Percentiles rank a stretch among this genome's conserved stretches.
These are phyloP conservation scores for Pseudonitzschia delicatissima DNA, from an alignment of 108 stramenopile genomes.

Conservation along the genomic window DNA sequence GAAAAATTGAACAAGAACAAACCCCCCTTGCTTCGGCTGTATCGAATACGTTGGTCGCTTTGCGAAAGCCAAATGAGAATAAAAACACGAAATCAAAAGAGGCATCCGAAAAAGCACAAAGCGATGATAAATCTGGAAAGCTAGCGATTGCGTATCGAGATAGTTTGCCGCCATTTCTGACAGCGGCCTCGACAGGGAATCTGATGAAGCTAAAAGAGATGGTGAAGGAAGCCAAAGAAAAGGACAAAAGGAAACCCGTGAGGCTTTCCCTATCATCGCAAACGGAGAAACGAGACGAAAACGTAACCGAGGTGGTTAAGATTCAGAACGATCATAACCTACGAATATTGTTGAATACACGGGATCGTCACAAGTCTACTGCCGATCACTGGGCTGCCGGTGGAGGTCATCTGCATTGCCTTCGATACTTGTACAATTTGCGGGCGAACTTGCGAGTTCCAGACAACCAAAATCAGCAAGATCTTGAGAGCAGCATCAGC, in stretches of 20 bases:
- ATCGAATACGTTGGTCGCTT: too few relatives aligned
- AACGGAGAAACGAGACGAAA: not conserved
- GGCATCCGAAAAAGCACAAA: not conserved
- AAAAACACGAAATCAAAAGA: slow-evolving; percentile 6
- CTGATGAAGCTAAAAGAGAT: slow-evolving; percentile 26
- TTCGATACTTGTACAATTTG: slow-evolving; percentile 49
- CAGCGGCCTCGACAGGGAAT: slow-evolving; percentile 70
- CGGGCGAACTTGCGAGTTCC: not conserved
- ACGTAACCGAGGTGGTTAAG: not conserved
- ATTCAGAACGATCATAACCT: slow-evolving; percentile 9
- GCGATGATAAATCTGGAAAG: slow-evolving; percentile 40
- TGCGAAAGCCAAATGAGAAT: not conserved
- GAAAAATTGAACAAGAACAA: slow-evolving; percentile 34
- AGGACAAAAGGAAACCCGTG: too few relatives aligned
- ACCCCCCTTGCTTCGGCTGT: too few relatives aligned
- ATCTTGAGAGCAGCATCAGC: not conserved
- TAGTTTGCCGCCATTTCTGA: slow-evolving; percentile 65
- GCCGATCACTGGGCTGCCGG: slow-evolving; percentile 89
- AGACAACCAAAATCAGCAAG: not conserved
- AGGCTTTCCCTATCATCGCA: too few relatives aligned
- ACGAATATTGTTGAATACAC: slow-evolving; percentile 32
- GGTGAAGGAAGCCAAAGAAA: slow-evolving; percentile 18
- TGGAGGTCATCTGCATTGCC: slow-evolving; percentile 72
- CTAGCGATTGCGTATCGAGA: slow-evolving; percentile 48
- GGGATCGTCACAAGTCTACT: slow-evolving; percentile 72